Evolutionary conservation across 768 basidiomycete species (phyloP), one percentile per base, ranked within the genome.

Genomic region (Fomitopsis serialis): DNA sequence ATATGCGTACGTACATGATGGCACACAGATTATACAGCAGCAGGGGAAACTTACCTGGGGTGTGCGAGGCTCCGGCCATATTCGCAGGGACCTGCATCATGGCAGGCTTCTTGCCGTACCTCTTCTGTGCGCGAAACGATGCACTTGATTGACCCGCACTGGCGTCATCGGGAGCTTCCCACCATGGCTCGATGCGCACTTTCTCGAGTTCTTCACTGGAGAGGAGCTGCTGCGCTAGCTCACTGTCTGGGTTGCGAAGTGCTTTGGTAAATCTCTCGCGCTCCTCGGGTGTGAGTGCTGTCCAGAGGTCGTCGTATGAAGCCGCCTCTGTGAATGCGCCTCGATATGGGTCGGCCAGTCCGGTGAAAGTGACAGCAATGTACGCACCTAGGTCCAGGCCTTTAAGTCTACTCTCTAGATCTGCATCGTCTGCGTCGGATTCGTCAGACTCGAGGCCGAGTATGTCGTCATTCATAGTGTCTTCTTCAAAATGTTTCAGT

Each of bases 401-500:
- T 13, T 73, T 72, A 37, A 93, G 71, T 42, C 85, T 73, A 24
- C 61, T 60, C 10, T 72, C 76, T 22, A 90, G 63, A 54, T 79
- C 76, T 0, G 66, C 71, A 5, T 72, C 73, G 2, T 68, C 69
- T 2, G 69, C 70, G 21, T 76, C 77, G 3, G 66, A 71, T 12
- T 73, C 72, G 19, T 68, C 68, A 2, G 61, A 63, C 1, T 66
- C 65, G 2, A 58, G 62, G 1, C 68, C 62, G 2, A 60, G 60
- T 15, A 64, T 66, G 10, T 57, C 57, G 2, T 71, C 75, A 15
- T 73, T 68, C 22, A 66, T 59, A 13, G 64, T 71, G 46, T 84
- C 79, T 48, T 89, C 84, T 54, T 92, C 89, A 52, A 92, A 85
- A 9, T 77, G 80, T 63, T 79, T 82, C 21, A 93, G 72, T 3